Evolutionary conservation across 2,329 filamentous ascomycete genomes (phyloP).

Genomic region (Huntiella omanensis): DNA sequence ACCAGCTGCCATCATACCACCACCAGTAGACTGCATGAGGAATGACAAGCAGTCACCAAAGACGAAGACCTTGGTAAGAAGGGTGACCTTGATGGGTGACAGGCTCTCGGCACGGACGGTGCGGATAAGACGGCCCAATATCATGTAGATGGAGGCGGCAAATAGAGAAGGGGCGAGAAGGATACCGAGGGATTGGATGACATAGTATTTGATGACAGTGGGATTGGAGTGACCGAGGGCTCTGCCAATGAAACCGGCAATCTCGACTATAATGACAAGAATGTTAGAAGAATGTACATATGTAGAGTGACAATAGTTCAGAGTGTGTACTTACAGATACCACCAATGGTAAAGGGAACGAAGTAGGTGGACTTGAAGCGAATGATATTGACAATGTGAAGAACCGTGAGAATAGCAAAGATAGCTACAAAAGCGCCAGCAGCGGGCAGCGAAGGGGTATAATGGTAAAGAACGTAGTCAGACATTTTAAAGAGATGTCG

Average conservation of each 20-base stretch:
- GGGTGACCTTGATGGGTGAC: constrained; percentile 19
- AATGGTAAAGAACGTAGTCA: constrained; percentile 23
- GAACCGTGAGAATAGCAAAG: constrained; percentile 21
- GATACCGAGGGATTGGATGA: constrained; percentile 25
- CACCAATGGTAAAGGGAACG: constrained; percentile 28
- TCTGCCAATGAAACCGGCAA: constrained; percentile 13
- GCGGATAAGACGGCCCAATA: constrained; percentile 25
- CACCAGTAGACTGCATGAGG: constrained; percentile 28
- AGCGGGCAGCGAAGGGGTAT: constrained; percentile 25
- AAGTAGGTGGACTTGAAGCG: constrained; percentile 5
- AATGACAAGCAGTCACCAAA: constrained; percentile 34
- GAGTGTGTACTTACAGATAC: constrained; percentile 22
- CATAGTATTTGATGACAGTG: constrained; percentile 19
- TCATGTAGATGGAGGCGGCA: constrained; percentile 33
- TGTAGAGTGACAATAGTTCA: too few relatives aligned
- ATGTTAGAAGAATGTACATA: neutral
- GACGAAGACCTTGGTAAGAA: constrained; percentile 37
- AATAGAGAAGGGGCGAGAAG: constrained; percentile 29
- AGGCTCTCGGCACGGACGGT: constrained; percentile 20
- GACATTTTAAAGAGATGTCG: neutral
- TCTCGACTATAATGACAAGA: constrained; percentile 16
- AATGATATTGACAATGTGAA: constrained; percentile 23
- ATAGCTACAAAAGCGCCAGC: constrained; percentile 25
- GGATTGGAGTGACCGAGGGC: constrained; percentile 15
- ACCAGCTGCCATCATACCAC: constrained; percentile 16